Conservation (phyloP, 139 green algal genomes). For the Mychonastes homosphaera region DNA sequence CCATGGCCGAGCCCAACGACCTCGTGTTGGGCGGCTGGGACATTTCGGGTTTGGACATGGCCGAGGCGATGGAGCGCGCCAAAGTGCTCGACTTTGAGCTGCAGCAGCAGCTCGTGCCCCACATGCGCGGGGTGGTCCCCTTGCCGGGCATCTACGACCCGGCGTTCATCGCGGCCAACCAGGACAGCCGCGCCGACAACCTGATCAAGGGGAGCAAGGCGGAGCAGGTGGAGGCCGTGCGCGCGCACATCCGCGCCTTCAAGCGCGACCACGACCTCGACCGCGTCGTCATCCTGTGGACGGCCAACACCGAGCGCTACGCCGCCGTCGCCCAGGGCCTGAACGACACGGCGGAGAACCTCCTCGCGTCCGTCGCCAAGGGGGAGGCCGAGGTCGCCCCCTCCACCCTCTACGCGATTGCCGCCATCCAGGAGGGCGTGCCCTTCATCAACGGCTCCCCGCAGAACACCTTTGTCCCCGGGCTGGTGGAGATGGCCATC, state of each 20-base stretch:
- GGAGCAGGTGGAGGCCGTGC: slow-evolving; percentile 79
- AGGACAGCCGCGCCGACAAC: slow-evolving; percentile 87
- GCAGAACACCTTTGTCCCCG: slow-evolving; percentile 92
- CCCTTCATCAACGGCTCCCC: slow-evolving; percentile 98
- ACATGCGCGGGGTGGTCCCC: slow-evolving; percentile 87
- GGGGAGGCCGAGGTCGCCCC: slow-evolving; percentile 88
- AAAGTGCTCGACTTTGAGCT: slow-evolving; percentile 92
- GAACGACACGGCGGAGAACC: slow-evolving; percentile 93
- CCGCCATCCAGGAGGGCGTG: slow-evolving; percentile 83
- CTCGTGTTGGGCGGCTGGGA: slow-evolving; percentile 97
- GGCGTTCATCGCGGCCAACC: slow-evolving; percentile 95
- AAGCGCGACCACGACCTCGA: slow-evolving; percentile 53
- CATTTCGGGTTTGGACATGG: slow-evolving; percentile 88
- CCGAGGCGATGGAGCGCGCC: slow-evolving; percentile 84
- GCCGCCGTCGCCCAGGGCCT: slow-evolving; percentile 73
- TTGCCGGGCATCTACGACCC: slow-evolving; percentile 93
- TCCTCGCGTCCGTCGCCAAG: slow-evolving; percentile 70
- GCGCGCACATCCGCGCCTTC: slow-evolving; percentile 84
- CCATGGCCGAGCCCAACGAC: slow-evolving; percentile 92
- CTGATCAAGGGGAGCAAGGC: slow-evolving; percentile 82
- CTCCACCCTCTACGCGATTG: slow-evolving; percentile 87
- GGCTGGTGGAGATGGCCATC: slow-evolving; percentile 67
- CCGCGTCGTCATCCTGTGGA: slow-evolving; percentile 94
- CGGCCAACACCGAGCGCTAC: slow-evolving; percentile 99
- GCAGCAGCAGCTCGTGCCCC: slow-evolving; percentile 88